Percentiles rank a stretch among this genome's conserved stretches.
Evolutionary conservation across 306 rosid genomes (phyloP).

Genomic region (Pterocarpus santalinus): DNA sequence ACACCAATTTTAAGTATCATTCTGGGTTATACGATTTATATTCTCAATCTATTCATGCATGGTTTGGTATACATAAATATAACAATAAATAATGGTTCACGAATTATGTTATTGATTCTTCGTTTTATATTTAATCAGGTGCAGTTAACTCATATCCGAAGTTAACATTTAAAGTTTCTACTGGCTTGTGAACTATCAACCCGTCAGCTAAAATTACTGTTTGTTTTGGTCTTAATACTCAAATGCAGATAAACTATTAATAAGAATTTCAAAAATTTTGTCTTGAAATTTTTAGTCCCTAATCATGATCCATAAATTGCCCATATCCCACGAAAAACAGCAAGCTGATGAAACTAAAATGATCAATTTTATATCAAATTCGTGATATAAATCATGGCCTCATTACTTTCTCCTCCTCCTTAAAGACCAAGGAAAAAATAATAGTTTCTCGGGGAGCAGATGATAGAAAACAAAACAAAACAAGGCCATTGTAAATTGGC

Average conservation of each 20-base stretch:
- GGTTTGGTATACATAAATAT: background rate
- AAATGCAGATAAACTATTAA: background rate
- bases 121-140: no score
- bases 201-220: background rate
- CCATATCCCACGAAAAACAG: background rate
- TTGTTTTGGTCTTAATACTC: background rate
- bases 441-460: slow-evolving; percentile 41
- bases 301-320: slow-evolving; percentile 23
- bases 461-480: slow-evolving; percentile 20
- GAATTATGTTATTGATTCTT: no score
- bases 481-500: background rate
- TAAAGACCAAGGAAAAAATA: slow-evolving; percentile 13
- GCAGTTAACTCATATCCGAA: no score
- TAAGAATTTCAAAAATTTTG: background rate
- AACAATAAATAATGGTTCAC: background rate
- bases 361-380: slow-evolving; percentile 8
- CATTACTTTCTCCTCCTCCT: slow-evolving; percentile 40
- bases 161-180: no score
- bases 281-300: slow-evolving; percentile 2
- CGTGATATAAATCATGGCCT: slow-evolving; percentile 31
- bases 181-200: no score
- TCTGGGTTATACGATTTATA: background rate
- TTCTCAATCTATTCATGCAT: background rate
- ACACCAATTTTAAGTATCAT: background rate
- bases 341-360: slow-evolving; percentile 26